These are phyloP conservation scores for Aspergillus spinulosporus DNA, from an alignment of 2,329 filamentous ascomycete genomes.

Conservation along the genomic window DNA sequence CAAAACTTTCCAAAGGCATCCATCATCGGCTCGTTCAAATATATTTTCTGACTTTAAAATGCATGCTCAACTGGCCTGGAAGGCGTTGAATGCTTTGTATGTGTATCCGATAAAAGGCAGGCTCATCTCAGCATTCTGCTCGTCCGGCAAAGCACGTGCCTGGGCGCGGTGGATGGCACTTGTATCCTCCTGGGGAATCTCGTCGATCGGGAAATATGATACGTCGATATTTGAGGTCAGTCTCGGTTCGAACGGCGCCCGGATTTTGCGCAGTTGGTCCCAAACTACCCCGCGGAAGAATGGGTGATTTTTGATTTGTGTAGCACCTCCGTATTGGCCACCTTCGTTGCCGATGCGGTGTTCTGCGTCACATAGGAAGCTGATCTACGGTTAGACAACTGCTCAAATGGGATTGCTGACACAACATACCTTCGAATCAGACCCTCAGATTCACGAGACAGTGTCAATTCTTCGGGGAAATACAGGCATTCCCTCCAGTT, in stretches of 20 bases:
- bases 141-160: conserved; percentile 69
- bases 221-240: conserved; percentile 92
- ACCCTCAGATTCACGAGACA: conserved; percentile 86
- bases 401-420: not conserved
- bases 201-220: conserved; percentile 97
- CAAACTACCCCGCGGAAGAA: conserved; percentile 98
- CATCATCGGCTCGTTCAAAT: conserved; percentile 23
- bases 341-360: conserved; percentile 78
- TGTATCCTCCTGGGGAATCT: conserved; percentile 95
- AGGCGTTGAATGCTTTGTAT: conserved; percentile 90
- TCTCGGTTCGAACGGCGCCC: conserved; percentile 93
- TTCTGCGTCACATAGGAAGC: conserved; percentile 90
- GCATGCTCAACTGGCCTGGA: conserved; percentile 45
- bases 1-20: conserved; percentile 23
- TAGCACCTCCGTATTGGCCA: conserved; percentile 66
- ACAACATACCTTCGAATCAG: conserved; percentile 77
- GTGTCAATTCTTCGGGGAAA: conserved; percentile 91
- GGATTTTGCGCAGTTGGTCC: conserved; percentile 86
- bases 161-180: conserved; percentile 83
- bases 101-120: conserved; percentile 95
- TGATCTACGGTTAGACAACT: conserved; percentile 38
- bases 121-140: conserved; percentile 90
- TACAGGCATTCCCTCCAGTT: conserved; percentile 96
- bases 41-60: conserved; percentile 19
- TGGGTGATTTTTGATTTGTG: conserved; percentile 88